These are phyloP conservation scores for Acacia crassicarpa DNA, from an alignment of 306 rosid species.

Conservation along the genomic window DNA sequence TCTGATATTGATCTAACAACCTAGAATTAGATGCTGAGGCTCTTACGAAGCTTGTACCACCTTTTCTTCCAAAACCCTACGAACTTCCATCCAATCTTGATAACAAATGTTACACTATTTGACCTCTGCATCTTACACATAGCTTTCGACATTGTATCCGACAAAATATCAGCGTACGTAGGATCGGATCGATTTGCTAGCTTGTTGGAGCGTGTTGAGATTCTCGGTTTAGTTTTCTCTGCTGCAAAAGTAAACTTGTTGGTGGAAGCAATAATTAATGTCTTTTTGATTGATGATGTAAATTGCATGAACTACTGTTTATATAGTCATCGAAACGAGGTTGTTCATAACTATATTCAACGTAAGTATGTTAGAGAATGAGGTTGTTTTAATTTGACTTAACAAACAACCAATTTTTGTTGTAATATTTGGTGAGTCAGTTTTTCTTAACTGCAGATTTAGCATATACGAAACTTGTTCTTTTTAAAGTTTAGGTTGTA, in stretches of 20 bases:
- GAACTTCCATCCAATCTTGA: slow-evolving; percentile 28
- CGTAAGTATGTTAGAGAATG: neutral
- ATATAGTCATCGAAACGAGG: slow-evolving; percentile 10
- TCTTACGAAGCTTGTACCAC: slow-evolving; percentile 44
- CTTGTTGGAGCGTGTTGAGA: neutral
- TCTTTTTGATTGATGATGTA: neutral
- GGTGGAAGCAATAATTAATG: neutral
- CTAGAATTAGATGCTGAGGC: neutral
- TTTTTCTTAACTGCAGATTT: neutral
- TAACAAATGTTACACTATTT: neutral
- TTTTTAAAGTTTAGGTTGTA: neutral
- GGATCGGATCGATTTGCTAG: neutral
- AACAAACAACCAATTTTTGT: neutral
- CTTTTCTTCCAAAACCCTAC: slow-evolving; percentile 37
- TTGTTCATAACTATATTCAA: neutral
- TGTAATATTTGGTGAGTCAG: neutral
- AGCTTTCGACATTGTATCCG: neutral
- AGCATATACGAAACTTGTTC: neutral
- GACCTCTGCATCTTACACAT: neutral
- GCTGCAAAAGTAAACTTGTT: neutral
- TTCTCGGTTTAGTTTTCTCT: neutral
- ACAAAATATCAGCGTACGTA: neutral
- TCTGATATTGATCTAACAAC: neutral
- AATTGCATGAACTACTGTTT: neutral
- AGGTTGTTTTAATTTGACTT: neutral